Base-by-base conservation (phyloP, 2,329 filamentous ascomycete genomes). In the Hypoxylon rubiginosum region DNA sequence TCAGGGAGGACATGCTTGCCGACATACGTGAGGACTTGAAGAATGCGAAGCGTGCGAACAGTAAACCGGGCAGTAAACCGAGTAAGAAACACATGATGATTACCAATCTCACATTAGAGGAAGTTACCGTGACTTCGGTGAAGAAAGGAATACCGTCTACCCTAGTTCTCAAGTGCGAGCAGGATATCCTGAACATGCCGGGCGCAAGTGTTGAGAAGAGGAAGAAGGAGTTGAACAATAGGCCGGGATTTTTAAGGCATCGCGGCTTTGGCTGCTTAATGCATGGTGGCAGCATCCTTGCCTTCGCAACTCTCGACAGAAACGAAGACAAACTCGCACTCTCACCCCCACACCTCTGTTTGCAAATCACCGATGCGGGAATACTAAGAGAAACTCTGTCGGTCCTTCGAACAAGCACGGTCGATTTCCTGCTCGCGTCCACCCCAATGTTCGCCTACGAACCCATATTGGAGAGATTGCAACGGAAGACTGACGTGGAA, bases 401-500 rank as follows among this genome's bases (percentile, higher is more conserved):
- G 0, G 81, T 78, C 0, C 71, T 90, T 6, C 78, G 81, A 0
- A 68, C 75, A 0, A 50, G 26, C 36, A 41, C 67, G 0, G 56
- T 86, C 2, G 74, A 73, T 1, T 89, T 92, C 48, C 74, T 90
- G 0, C 77, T 89, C 2, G 85, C 92, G 0, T 85, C 91, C 45
- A 90, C 90, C 0, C 82, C 90, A 0, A 83, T 90, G 0, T 93
- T 92, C 73, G 88, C 90, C 0, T 92, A 89, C 59, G 88, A 92
- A 58, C 91, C 91, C 0, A 82, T 93, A 1, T 74, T 93, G 4
- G 76, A 84, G 51, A 82, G 86, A 1, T 78, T 93, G 1, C 84
- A 91, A 72, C 76, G 80, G 0, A 86, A 88, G 24, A 78, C 74
- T 0, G 82, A 88, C 1, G 58, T 92, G 0, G 85, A 90, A 0